These are phyloP conservation scores for Aspergillus ochraceus DNA, from an alignment of 2,329 filamentous ascomycete species.

Conservation along the genomic window DNA sequence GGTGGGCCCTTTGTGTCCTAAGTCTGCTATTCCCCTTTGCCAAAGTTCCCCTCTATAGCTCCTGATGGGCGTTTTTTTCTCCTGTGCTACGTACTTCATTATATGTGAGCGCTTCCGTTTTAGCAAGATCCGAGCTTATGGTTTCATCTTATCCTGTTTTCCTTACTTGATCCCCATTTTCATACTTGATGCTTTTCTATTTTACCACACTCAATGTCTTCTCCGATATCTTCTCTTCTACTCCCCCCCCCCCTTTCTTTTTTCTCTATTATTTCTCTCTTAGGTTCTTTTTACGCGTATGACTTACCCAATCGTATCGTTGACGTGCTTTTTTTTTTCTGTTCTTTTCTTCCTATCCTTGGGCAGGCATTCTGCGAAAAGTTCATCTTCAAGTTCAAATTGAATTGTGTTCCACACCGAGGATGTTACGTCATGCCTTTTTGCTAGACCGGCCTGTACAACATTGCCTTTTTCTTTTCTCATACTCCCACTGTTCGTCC, in stretches of 20 bases:
- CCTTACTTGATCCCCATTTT: conserved; percentile 14
- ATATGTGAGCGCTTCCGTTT: conserved; percentile 41
- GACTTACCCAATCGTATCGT: conserved; percentile 39
- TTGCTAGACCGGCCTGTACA: conserved; percentile 39
- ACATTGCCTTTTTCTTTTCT: conserved; percentile 26
- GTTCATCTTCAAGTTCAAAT: conserved; percentile 37
- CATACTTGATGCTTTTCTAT: conserved; percentile 13
- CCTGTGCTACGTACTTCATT: conserved; percentile 43
- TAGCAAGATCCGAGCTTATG: conserved; percentile 37
- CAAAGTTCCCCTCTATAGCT: conserved; percentile 41
- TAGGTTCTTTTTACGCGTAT: conserved; percentile 36
- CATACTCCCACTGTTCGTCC: conserved; percentile 8
- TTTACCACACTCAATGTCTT: neutral
- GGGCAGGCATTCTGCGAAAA: conserved; percentile 49
- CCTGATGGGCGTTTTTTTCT: conserved; percentile 43
- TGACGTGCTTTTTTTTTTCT: conserved; percentile 29
- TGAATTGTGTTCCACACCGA: conserved; percentile 36
- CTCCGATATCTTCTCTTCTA: conserved; percentile 2
- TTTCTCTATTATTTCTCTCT: conserved; percentile 5
- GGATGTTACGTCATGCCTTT: conserved; percentile 33
- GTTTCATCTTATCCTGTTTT: conserved; percentile 22
- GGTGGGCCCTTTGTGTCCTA: conserved; percentile 43
- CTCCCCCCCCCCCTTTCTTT: conserved; percentile 12
- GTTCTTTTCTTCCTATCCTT: conserved; percentile 36
- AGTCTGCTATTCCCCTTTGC: conserved; percentile 38